Base-by-base conservation (phyloP, 2,329 filamentous ascomycete species). In the Tolypocladium ovalisporum region DNA sequence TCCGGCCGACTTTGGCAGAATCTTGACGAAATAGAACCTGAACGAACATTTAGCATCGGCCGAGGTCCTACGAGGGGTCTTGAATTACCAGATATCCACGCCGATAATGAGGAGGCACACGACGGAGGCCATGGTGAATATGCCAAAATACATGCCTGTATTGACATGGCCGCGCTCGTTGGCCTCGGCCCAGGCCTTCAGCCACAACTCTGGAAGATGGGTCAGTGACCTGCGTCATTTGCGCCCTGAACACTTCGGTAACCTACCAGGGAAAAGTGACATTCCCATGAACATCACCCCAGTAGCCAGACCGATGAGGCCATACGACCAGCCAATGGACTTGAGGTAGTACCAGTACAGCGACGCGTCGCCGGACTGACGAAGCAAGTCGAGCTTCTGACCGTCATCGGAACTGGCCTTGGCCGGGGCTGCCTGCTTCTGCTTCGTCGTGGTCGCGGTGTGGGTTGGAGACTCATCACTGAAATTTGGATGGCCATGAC, bases 21-120 rank as follows among this genome's bases (percentile, higher is more conserved):
- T 10, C 3, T 39, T 22, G 19, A 56, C 54, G 40, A 56, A 42
- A 17, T 51, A 40, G 24, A 53, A 58, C 57, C 57, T 58, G 24
- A 29, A 19, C n/a, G 15, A 8, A 29, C 24, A 47, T 24, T 15
- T 6, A 29, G 44, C 15, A 13, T 24, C 19, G 44, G 3, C 22
- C 24, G 1, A 15, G 9, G 8, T 47, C 6, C 12, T 27, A 19
- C 15, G 13, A 29, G 27, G 4, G 27, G 12, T 10, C 7, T 3
- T 8, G 19, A 49, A 55, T 13, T 35, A 57, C 57, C 57, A 57
- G 39, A 40, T 42, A 17, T 52, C 32, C 5, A 49, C 32, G 10
- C 57, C 40, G 29, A 56, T 49, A 15, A 59, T 13, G 5, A 42
- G 44, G 1, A 54, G 4, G 10, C 54, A 22, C 8, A 52, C 7